Percentiles rank a stretch among this genome's conserved stretches.
These are phyloP conservation scores for Skeletonema menzelii DNA, from an alignment of 108 stramenopile genomes.

Conservation along the genomic window DNA sequence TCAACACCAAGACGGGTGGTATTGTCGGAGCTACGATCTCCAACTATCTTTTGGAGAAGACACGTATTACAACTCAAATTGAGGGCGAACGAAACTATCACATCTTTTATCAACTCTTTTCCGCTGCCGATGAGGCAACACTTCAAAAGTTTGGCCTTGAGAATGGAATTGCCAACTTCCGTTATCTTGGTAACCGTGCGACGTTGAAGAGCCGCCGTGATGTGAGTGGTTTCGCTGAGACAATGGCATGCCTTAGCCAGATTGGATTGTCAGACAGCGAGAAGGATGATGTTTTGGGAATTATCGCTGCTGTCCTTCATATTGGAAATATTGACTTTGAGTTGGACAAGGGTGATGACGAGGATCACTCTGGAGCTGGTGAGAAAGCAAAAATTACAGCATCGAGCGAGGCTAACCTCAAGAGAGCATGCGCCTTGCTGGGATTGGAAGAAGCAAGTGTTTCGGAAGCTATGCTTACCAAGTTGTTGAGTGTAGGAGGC, in stretches of 20 bases:
- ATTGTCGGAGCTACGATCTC: constrained; percentile 83
- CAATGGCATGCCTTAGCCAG: constrained; percentile 61
- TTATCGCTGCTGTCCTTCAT: constrained; percentile 90
- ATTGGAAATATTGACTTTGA: constrained; percentile 90
- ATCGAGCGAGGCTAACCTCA: constrained; percentile 45
- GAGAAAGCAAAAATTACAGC: constrained; percentile 60
- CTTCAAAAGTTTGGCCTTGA: constrained; percentile 60
- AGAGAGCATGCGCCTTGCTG: constrained; percentile 68
- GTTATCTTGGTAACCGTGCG: constrained; percentile 63
- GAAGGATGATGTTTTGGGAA: constrained; percentile 61
- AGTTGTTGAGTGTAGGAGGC: constrained; percentile 67
- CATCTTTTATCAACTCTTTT: constrained; percentile 96
- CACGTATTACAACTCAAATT: constrained; percentile 86
- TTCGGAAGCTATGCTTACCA: constrained; percentile 80
- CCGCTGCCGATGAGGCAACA: constrained; percentile 55
- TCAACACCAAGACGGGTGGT: constrained; percentile 63
- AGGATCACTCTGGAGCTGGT: constrained; percentile 34
- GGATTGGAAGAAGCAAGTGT: constrained; percentile 69
- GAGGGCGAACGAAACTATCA: constrained; percentile 98
- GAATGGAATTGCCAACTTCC: constrained; percentile 55
- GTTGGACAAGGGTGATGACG: constrained; percentile 50
- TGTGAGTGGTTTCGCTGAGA: constrained; percentile 62
- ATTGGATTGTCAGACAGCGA: constrained; percentile 70
- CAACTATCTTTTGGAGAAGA: constrained; percentile 94
- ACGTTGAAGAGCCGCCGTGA: constrained; percentile 54